Conservation (phyloP, 208 protist genomes). For the Acanthamoeba comandoni region DNA sequence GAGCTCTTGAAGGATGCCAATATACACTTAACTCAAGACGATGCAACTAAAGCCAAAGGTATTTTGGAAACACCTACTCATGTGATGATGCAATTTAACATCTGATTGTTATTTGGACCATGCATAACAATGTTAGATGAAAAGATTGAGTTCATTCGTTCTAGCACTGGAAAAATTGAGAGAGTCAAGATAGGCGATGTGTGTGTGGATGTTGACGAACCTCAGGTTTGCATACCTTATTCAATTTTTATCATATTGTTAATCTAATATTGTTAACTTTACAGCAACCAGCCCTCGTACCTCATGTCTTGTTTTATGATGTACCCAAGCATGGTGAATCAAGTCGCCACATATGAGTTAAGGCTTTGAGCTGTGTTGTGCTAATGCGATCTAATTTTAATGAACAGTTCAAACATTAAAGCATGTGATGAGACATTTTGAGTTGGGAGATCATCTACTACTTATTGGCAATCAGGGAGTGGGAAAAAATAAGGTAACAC, state of each 20-base stretch:
- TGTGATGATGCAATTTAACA: background rate
- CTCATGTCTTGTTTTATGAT: slow-evolving; percentile 92
- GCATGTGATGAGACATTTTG: slow-evolving; percentile 85
- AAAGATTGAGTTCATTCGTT: slow-evolving; percentile 53
- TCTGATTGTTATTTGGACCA: background rate
- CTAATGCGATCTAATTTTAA: background rate
- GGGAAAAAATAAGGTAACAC: slow-evolving; percentile 95
- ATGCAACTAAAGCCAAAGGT: no score
- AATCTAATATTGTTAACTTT: background rate
- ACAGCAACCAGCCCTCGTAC: slow-evolving; percentile 91
- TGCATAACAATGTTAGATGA: no score
- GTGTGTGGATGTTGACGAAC: slow-evolving; percentile 16
- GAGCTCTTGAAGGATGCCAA: slow-evolving; percentile 38
- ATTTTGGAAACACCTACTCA: no score
- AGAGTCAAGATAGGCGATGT: slow-evolving; percentile 47
- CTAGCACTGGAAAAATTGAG: background rate
- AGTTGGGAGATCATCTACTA: slow-evolving; percentile 89
- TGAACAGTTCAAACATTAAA: background rate
- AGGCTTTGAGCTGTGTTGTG: background rate
- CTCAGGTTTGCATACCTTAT: slow-evolving; percentile 6
- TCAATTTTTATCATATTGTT: background rate
- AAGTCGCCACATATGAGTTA: background rate
- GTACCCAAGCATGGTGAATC: slow-evolving; percentile 89
- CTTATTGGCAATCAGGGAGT: slow-evolving; percentile 95
- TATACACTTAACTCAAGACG: background rate